Base-by-base conservation (phyloP, 768 basidiomycete species). In the Rhizopogon sp. region DNA sequence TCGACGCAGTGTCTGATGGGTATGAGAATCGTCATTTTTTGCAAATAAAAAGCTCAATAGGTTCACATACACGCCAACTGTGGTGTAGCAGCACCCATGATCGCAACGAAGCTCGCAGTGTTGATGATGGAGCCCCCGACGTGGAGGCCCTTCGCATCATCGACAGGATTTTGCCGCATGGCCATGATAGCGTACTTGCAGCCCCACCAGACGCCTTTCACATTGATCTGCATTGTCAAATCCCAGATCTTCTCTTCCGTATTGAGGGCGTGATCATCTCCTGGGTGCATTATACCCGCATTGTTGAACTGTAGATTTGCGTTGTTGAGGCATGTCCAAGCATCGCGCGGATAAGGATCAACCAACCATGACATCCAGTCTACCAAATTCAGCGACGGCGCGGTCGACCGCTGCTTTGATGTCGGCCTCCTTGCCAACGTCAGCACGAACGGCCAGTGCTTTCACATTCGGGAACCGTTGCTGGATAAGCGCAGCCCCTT, bases 201-300 rank as follows among this genome's bases (percentile, higher is more conserved):
- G 33, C 97, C 97, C 87, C 88, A 99, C 97, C 96, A 98, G 56
- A 98, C 97, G 50, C 97, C 97, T 74, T 98, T 99, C 66, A 96
- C 83, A 70, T 98, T 98, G 76, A 98, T 85, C 59, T 87, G 81
- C 87, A 90, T 90, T 2, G 90, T 93, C 55, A 93, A 76, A 66
- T 92, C 90, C 96, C 97, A 99, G 71, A 98, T 93, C 50, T 79
- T 82, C 72, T 99, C 97, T 67, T 96, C 93, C 16, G 97, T 99
- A 70, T 93, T 96, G 65, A 98, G 76, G 11, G 96, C 97, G 66
- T 93, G 87, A 66, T 97, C 96, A 62, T 99, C 96, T 9, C 77
- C 83, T 16, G 93, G 86, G 68, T 98, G 97, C 97, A 99, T 99
- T 65, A 99, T 96, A 83, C 90, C 90, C 43, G 90, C 93, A 65